Evolutionary conservation across 208 protist species (phyloP), one percentile per base, ranked within the genome.

Genomic region (Vickermania spadyakhi): DNA sequence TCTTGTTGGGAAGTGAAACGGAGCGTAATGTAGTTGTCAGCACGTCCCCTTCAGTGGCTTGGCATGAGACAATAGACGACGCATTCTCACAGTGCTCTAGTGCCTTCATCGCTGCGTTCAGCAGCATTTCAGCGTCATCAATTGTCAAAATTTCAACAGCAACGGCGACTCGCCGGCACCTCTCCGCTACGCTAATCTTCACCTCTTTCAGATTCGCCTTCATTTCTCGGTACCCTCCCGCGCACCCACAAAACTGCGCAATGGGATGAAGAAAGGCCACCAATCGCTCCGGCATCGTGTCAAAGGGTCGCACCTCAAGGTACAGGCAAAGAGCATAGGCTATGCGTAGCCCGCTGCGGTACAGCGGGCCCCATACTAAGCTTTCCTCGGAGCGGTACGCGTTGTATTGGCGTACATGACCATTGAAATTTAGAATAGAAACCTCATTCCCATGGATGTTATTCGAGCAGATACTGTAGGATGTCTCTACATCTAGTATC

Each of bases 191-290:
- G 2, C 86, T 80, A n/a, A 93, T 31, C 27, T 89, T 60, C 55
- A 80, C 67, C 45, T 86, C 59, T 25, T 62, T 60, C 27, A 88
- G 61, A 52, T 84, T 79, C 29, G 60, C 57, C 1, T 78, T 72
- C 68, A 93, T 67, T 73, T 93, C 81, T 1, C 78, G 77, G 57
- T 93, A 82, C 21, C 86, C 86, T 5, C 81, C 82, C n/a, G 68
- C 57, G 66, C 81, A 93, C 0, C 75, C 72, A 1, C 80, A 53
- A 53, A 93, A 83, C n/a, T 71, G 30, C 11, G 81, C 73, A 3
- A 89, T 77, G 2, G 79, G 73, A 26, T 78, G 70, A 21, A 89
- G 73, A 27, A 93, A 77, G 0, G 68, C 61, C 31, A 86, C 65
- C 27, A 86, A 79, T 13, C 70, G 54, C 50, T 71, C 65, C 0